Conservation (phyloP, 805 yeast species). For the Candida coquimbonensis region DNA sequence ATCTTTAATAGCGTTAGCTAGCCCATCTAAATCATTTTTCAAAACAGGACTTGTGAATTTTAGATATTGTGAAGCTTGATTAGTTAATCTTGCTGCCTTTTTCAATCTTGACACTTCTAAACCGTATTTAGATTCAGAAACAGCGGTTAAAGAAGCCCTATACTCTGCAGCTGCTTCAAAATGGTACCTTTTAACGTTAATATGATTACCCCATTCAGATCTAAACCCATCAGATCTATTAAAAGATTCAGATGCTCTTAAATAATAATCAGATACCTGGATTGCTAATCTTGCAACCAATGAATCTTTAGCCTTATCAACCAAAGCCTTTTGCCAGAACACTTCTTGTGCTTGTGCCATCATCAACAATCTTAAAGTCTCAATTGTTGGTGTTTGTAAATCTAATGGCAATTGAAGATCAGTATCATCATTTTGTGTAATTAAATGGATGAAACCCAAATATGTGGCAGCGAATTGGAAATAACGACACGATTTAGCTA, state of each 20-base stretch:
- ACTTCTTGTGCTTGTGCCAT: constrained; percentile 85
- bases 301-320: constrained; percentile 45
- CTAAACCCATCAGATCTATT: constrained; percentile 43
- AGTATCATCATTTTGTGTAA: constrained; percentile 15
- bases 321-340: constrained; percentile 69
- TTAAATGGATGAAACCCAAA: constrained; percentile 66
- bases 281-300: constrained; percentile 57
- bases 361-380: constrained; percentile 45
- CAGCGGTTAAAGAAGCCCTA: constrained; percentile 47
- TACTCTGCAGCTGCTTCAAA: constrained; percentile 67
- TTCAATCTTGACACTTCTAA: constrained; percentile 57
- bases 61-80: constrained; percentile 30
- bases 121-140: constrained; percentile 52
- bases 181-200: constrained; percentile 53
- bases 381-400: constrained; percentile 43
- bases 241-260: constrained; percentile 34
- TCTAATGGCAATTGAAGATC: constrained; percentile 31
- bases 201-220: constrained; percentile 59
- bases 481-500: constrained; percentile 54
- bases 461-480: constrained; percentile 73
- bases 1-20: constrained; percentile 37
- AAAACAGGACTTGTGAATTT: constrained; percentile 38
- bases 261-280: constrained; percentile 55
- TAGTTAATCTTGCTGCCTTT: constrained; percentile 33
- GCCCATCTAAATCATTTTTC: constrained; percentile 44